Evolutionary conservation across 305 asterid genomes (phyloP), one percentile per base, ranked within the genome.

Genomic region (Fraxinus dipetala): DNA sequence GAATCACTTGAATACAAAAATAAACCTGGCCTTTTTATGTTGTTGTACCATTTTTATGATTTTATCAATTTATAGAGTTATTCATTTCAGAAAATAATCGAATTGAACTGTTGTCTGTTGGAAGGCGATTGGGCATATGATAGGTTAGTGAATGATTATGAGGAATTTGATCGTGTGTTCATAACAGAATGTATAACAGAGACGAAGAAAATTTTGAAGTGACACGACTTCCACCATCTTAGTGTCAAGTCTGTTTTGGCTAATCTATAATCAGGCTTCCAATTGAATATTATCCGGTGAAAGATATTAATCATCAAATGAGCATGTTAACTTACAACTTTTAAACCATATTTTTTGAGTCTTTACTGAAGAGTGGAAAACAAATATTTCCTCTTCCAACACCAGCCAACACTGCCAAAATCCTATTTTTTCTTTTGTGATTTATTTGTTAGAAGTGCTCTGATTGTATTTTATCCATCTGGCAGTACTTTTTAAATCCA

Each of bases 401-500:
- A 31, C 26, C 36, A 3, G 74, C 74, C 74, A 3, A 28, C 1
- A 0, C 36, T 14, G n/a, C 74, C 74, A 10, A 67, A 26, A 28
- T 26, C 56, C 8, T 18, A 11, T 18, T 20, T 80, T 48, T 36
- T 69, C 40, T 78, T 45, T 32, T 69, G 32, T 32, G 76, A 72
- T 32, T 31, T 31, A 72, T 31, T 31, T 10, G 69, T 31, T 31
- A 6, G 28, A 5, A 72, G 48, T 77, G 6, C 32, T 82, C 81
- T 79, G 14, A 81, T 83, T 0, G 26, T 22, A 20, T 81, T 56
- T 85, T 67, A 67, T 32, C 28, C 36, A 67, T 63, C 74, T 67
- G 69, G 45, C 91, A 88, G 91, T 88, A 86, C 85, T 86, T 88
- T 81, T 72, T 86, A 79, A 81, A 86, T 63, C 89, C 91, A 38